Evolutionary conservation across 192 early-diverging fungal species (phyloP).

Genomic region (Backusella psychrophila): DNA sequence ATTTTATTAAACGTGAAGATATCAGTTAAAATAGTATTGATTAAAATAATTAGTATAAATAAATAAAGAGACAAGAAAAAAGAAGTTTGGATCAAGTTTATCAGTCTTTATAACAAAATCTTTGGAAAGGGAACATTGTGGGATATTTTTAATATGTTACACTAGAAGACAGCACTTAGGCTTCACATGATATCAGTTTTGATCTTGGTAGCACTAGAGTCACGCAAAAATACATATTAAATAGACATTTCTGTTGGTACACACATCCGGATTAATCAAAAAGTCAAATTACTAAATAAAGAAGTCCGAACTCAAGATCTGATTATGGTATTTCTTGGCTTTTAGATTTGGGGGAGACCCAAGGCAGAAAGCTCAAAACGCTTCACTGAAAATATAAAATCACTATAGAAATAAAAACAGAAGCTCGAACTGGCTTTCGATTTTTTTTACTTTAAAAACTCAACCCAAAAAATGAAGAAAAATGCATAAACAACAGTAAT

Average conservation of each 20-base stretch:
- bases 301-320: neutral
- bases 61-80: neutral
- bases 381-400: neutral
- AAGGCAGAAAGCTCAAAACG: neutral
- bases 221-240: neutral
- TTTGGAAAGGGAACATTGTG: neutral
- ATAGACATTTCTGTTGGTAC: constrained; percentile 1
- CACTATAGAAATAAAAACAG: neutral
- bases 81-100: constrained; percentile 3
- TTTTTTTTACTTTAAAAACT: neutral
- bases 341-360: neutral
- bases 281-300: neutral
- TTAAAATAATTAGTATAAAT: neutral
- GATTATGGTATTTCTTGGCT: neutral
- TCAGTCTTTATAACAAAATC: constrained; percentile 1
- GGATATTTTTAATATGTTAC: constrained; percentile 5
- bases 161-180: neutral
- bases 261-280: constrained; percentile 7
- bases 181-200: constrained; percentile 4
- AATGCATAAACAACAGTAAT: no score
- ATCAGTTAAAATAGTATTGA: neutral
- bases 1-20: neutral
- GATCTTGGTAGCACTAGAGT: neutral
- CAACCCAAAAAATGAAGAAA: no score
- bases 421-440: neutral